Conservation (phyloP, 2,329 filamentous ascomycete genomes). For the Nemania serpens region DNA sequence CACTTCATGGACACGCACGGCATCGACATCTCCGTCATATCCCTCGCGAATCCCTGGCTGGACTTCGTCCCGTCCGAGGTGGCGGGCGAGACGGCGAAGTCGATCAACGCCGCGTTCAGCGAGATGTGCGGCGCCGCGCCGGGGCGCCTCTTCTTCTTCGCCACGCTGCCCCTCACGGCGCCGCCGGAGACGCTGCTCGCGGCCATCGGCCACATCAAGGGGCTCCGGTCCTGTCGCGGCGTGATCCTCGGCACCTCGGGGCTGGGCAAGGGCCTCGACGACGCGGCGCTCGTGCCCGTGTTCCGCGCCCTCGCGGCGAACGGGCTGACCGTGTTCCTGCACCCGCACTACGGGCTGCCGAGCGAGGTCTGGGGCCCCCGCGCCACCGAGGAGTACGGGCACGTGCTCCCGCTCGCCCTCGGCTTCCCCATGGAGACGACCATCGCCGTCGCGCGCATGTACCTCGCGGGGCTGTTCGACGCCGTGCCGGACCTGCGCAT, state of each 20-base stretch:
- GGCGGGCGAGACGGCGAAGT: conserved; percentile 65
- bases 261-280: conserved; percentile 79
- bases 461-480: conserved; percentile 85
- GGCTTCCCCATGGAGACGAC: conserved; percentile 94
- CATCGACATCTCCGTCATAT: conserved; percentile 84
- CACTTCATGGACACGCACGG: conserved; percentile 85
- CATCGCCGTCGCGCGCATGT: conserved; percentile 86
- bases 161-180: conserved; percentile 76
- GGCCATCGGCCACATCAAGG: conserved; percentile 66
- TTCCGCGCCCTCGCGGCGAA: conserved; percentile 70
- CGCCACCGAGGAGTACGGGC: conserved; percentile 72
- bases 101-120: conserved; percentile 80
- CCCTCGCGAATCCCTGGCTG: conserved; percentile 91
- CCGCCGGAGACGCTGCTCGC: conserved; percentile 63
- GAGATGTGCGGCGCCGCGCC: conserved; percentile 68
- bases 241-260: conserved; percentile 87
- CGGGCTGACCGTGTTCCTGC: conserved; percentile 75
- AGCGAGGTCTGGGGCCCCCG: conserved; percentile 77
- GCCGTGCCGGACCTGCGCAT: conserved; percentile 70
- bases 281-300: conserved; percentile 72
- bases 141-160: conserved; percentile 81
- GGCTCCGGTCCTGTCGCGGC: conserved; percentile 73
- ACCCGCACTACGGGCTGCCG: conserved; percentile 90
- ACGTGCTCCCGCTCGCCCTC: conserved; percentile 82
- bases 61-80: conserved; percentile 73